These are phyloP conservation scores for Xylariales sp. DNA, from an alignment of 2,329 filamentous ascomycete genomes.

Conservation along the genomic window DNA sequence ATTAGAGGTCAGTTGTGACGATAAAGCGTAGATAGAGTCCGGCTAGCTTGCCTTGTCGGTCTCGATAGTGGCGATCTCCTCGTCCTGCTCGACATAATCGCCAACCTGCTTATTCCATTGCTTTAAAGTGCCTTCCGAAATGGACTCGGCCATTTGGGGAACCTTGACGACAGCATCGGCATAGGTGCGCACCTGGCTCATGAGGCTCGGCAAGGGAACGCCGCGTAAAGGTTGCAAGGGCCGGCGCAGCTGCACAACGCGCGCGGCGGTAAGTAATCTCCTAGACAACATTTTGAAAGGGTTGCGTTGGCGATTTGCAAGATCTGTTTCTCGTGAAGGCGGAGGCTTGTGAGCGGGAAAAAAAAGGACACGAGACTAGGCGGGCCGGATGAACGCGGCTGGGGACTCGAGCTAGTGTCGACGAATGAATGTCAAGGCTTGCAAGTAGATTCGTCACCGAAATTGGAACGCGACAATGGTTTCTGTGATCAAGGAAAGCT, in stretches of 20 bases:
- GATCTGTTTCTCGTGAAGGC: too few species aligned
- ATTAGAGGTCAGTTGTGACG: too few species aligned
- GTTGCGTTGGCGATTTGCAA: too few species aligned
- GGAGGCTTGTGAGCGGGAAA: conserved; percentile 3
- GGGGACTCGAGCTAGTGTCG: too few species aligned
- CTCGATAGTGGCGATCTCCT: conserved; percentile 98
- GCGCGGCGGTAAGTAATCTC: conserved; percentile 33
- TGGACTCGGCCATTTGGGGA: conserved; percentile 97
- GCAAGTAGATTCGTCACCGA: too few species aligned
- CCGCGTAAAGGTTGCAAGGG: conserved; percentile 37
- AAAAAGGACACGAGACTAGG: conserved; percentile 9
- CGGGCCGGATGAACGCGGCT: too few species aligned
- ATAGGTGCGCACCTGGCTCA: conserved; percentile 56
- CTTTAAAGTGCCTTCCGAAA: conserved; percentile 94
- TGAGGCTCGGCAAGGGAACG: conserved; percentile 43
- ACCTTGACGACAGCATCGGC: conserved; percentile 89
- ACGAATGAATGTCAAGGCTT: too few species aligned
- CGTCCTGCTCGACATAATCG: conserved; percentile 90
- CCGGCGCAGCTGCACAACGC: conserved; percentile 30
- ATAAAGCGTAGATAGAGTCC: background rate
- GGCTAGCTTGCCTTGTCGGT: conserved; percentile 72
- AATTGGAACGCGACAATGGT: too few species aligned
- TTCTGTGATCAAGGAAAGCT: too few species aligned
- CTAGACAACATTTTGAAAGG: conserved; percentile 31
- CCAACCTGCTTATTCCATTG: conserved; percentile 91